Evolutionary conservation across 2,329 filamentous ascomycete genomes (phyloP).

Genomic region (Onygena corvina): DNA sequence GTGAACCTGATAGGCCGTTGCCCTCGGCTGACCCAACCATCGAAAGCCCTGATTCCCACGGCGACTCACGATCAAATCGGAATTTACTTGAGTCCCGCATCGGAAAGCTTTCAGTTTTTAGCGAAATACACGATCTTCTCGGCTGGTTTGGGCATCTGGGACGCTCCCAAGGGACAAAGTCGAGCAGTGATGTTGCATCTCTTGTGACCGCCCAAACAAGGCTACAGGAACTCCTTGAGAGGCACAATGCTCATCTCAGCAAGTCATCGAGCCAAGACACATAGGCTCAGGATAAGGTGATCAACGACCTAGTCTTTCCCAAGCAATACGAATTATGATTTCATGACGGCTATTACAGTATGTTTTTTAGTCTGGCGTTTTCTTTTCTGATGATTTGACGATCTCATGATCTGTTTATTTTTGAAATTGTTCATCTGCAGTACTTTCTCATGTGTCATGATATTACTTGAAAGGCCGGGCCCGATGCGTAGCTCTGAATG

Average conservation of each 20-base stretch:
- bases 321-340: neutral
- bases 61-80: neutral
- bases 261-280: neutral
- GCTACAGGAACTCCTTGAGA: constrained; percentile 28
- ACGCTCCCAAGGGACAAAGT: constrained; percentile 11
- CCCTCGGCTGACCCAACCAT: neutral
- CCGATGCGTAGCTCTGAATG: neutral
- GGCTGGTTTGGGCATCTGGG: constrained; percentile 25
- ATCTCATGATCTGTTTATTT: neutral
- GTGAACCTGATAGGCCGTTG: neutral
- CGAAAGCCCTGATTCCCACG: neutral
- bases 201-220: constrained; percentile 26
- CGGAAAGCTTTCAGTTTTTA: constrained; percentile 16
- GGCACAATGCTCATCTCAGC: constrained; percentile 12
- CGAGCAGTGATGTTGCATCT: constrained; percentile 7
- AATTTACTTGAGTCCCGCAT: neutral
- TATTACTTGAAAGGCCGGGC: neutral
- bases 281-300: neutral
- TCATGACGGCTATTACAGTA: neutral
- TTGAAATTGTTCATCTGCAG: neutral
- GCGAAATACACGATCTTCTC: constrained; percentile 27
- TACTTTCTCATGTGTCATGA: neutral
- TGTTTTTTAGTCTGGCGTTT: neutral
- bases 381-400: neutral
- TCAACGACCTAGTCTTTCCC: neutral